Base-by-base conservation (phyloP, 2,329 filamentous ascomycete genomes). In the Cadophora malorum region DNA sequence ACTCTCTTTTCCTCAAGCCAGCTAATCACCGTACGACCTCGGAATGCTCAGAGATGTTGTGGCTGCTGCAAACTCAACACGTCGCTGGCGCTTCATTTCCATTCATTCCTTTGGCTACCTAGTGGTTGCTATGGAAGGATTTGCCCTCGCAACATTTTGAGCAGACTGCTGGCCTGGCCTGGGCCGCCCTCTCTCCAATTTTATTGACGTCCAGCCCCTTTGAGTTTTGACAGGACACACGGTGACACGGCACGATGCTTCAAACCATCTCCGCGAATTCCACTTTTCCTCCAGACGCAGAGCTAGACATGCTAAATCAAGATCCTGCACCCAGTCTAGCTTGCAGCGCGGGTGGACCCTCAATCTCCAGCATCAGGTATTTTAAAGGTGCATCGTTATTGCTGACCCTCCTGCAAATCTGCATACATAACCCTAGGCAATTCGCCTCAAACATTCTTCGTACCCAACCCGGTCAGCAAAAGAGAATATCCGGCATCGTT, bases 201-300 rank as follows among this genome's bases (percentile, higher is more conserved):
- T 55, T 55, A 33, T 55, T 33, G 28, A 55, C 52, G 33, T 55
- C 25, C 52, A 33, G 52, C 52, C 25, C 7, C 8, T 21, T 25
- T 4, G 19, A 58, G 31, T 38, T 38, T 21, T 21, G 28, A 41
- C 64, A 63, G 47, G 7, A 38, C 50, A 28, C n/a, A n/a, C n/a
- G n/a, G 28, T 28, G 28, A 28, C 28, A 33, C 63, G 59, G 41
- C 59, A 58, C 50, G 45, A 14, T 16, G 28, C 45, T 21, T 50
- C n/a, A 14, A 21, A 33, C 41, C 45, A 53, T 61, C 64, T 33
- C 41, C 58, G 58, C 31, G 41, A 33, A 33, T 60, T 55, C 23
- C 55, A 50, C 49, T 52, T 53, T 31, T 64, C 62, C 53, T 50
- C 35, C 64, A 47, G 64, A 47, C 38, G 49, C 55, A 53, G 41